Evolutionary conservation across 352 stramenopile genomes (phyloP), one percentile per base, ranked within the genome.

Genomic region (Pythium rishiriense): DNA sequence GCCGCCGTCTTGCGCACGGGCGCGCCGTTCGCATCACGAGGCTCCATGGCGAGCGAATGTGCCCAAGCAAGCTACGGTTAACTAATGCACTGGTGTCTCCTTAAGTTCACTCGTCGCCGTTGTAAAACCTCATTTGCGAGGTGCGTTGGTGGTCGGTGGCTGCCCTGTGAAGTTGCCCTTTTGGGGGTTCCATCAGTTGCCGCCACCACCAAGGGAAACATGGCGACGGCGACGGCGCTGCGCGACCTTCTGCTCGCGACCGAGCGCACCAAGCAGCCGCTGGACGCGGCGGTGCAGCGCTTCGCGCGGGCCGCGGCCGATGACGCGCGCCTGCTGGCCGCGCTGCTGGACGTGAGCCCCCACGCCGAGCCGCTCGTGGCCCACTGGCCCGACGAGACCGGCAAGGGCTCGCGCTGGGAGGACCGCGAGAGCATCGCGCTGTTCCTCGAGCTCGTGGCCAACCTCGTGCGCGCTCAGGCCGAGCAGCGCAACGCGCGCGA

Each of bases 201-300:
- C 33, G 17, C 14, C 47, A 53, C 49, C 52, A 29, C 51, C 42
- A 39, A 22, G 22, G 21, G 21, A 43, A 53, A 60, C 28, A 50
- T 48, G 26, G 22, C 37, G 46, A 45, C 58, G 28, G 22, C 65
- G 35, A 60, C 66, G 5, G 73, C 65, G 54, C 67, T 93, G 63
- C 84, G 84, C 28, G 80, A 93, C 63, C 74, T 93, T 58, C 69
- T 93, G 58, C 76, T 93, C 54, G 73, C 72, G 29, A 69, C 70
- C 42, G 82, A 91, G 80, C 78, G 81, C 39, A 21, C 69, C 28
- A 81, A 75, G 57, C 75, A 85, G 77, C 70, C 73, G n/a, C 72
- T 93, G 29, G 82, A 93, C 52, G 74, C 59, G 9, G 71, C 78
- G 10, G 66, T 93, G 24, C 37, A 72, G 33, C 57, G 24, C 33